Evolutionary conservation across 306 rosid species (phyloP), one percentile per base, ranked within the genome.

Genomic region (Lathyrus tuberosus): DNA sequence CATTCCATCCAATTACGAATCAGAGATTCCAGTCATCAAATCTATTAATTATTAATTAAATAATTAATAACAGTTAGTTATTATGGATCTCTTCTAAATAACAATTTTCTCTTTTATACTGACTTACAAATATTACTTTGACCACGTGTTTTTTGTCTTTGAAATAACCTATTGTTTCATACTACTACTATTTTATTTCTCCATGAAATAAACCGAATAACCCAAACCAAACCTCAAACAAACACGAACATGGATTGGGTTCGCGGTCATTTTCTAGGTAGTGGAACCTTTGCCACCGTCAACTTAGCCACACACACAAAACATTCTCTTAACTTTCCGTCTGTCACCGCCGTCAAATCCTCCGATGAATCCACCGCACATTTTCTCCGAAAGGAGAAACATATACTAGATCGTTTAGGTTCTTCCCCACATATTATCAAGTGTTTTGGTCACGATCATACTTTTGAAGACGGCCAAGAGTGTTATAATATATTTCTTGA

Each of bases 201-300:
- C 26, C 2, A 2, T 22, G 24, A 22, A 22, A 22, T 22, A 22
- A 22, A 22, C 2, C 1, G 24, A 22, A 2, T 22, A 22, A 22
- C 2, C 26, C 26, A 24, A 24, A 24, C 26, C 26, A 24, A 24
- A 24, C 5, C 5, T 30, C 33, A 3, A 3, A 31, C 6, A 4
- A 31, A 31, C 35, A 31, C 7, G 10, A 40, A 40, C n/a, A 89
- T 89, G 95, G 84, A 82, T 31, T 92, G 96, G 98, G 41, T 83
- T 80, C 96, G 98, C 4, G 96, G 98, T 22, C 43, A 76, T 3
- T 73, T 75, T 1, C 54, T 92, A 18, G 98, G 98, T 1, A 66
- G 64, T 8, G 98, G 98, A 5, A 85, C 87, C 73, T 92, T 89
- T 30, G 96, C 96, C 13, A 88, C 93, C 5, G 80, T 92, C 69